phyloP scores from a whole-genome alignment of 2,329 filamentous ascomycete species.

The Raffaelea arxii region DNA sequence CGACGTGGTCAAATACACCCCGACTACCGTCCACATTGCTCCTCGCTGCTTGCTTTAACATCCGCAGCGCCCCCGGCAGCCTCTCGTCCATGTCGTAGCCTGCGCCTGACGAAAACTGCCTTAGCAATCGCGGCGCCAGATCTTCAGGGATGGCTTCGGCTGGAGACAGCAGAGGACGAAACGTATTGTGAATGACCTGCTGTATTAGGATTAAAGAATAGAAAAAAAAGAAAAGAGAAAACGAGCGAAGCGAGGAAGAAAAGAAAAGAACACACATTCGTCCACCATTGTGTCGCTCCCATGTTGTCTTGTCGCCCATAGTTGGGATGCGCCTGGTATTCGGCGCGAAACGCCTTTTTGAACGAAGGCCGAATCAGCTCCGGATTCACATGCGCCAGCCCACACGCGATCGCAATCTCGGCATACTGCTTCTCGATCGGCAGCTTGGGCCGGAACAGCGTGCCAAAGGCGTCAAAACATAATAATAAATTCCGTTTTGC shows the following conservation, averaged over 20 bases:
- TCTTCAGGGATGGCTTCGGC: constrained; percentile 26
- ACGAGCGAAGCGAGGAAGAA: too few species aligned
- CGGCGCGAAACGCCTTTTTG: constrained; percentile 34
- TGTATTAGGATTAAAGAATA: background rate
- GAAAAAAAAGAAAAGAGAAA: too few species aligned
- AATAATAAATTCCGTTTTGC: constrained; percentile 38
- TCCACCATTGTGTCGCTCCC: constrained; percentile 48
- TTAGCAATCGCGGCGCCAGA: constrained; percentile 38
- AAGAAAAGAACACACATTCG: constrained; percentile 41
- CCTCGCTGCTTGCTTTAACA: constrained; percentile 16
- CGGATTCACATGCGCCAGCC: constrained; percentile 31
- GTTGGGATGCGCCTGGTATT: constrained; percentile 41
- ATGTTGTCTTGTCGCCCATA: constrained; percentile 45
- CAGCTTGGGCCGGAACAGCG: constrained; percentile 43
- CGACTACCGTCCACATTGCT: too few species aligned
- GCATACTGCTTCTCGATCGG: constrained; percentile 45
- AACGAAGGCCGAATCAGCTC: constrained; percentile 27
- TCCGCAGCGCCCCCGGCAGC: constrained; percentile 32
- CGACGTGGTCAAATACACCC: constrained; percentile 13
- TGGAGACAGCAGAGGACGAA: constrained; percentile 27
- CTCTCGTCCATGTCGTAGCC: constrained; percentile 41
- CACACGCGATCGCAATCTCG: constrained; percentile 38
- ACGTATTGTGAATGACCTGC: constrained; percentile 46
- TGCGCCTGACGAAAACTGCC: constrained; percentile 41
- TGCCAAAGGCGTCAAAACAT: constrained; percentile 58